Percentiles rank a stretch among this genome's conserved stretches.
These are phyloP conservation scores for Dentipellis fragilis DNA, from an alignment of 768 basidiomycete species.

Conservation along the genomic window DNA sequence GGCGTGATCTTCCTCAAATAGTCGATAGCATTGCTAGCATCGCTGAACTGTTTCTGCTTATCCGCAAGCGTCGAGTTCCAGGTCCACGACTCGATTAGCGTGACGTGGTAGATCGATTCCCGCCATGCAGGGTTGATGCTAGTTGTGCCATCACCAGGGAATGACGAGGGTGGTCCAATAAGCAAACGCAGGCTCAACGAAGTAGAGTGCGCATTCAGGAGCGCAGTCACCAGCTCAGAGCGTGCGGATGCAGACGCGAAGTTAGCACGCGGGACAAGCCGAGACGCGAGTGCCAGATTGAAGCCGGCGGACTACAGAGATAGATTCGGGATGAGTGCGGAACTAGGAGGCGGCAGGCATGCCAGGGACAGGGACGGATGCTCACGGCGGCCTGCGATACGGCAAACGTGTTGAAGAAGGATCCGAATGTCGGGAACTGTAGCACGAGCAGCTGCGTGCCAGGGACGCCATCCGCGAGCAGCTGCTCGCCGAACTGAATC, in stretches of 20 bases:
- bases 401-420: conserved; percentile 31
- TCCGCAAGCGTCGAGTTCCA: conserved; percentile 34
- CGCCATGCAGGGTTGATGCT: conserved; percentile 29
- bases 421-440: conserved; percentile 32
- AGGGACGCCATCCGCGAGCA: conserved; percentile 4
- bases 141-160: neutral
- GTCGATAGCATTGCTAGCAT: neutral
- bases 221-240: conserved; percentile 28
- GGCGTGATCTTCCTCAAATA: neutral
- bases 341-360: neutral
- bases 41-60: conserved; percentile 14
- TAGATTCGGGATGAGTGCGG: neutral
- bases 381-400: conserved; percentile 28
- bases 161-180: neutral
- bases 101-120: conserved; percentile 35
- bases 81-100: conserved; percentile 32
- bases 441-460: conserved; percentile 21
- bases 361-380: neutral
- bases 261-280: conserved; percentile 30
- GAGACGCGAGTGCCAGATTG: conserved; percentile 33
- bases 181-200: neutral
- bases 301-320: conserved; percentile 27
- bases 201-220: conserved; percentile 21
- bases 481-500: conserved; percentile 5
- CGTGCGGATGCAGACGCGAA: conserved; percentile 25